A percentile compares a stretch with the other conserved stretches of the same genome.
Evolutionary conservation across 75 land plant species (phyloP).

Genomic region (Ceratopteris richardii): DNA sequence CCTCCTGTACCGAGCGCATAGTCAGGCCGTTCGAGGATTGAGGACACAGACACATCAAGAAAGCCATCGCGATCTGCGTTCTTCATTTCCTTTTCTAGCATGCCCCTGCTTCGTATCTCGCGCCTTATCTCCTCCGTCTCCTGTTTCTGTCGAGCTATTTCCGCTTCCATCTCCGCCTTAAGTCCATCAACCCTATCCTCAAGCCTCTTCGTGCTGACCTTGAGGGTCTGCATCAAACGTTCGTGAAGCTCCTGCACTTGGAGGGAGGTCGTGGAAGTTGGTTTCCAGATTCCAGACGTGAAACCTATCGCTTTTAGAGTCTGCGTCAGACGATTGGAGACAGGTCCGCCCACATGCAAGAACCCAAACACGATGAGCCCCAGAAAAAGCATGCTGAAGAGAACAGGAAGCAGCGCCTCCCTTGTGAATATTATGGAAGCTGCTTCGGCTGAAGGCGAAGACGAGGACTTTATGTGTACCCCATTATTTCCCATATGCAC

Average conservation of each 20-base stretch:
- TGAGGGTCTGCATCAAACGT: slow-evolving; percentile 17
- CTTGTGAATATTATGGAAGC: too few species aligned
- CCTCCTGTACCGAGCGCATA: slow-evolving; percentile 87
- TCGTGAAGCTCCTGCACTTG: not conserved
- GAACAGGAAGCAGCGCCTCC: too few species aligned
- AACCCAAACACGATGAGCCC: too few species aligned
- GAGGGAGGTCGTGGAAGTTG: not conserved
- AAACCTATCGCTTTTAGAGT: too few species aligned
- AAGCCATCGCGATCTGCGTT: slow-evolving; percentile 25
- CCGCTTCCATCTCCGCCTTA: slow-evolving; percentile 41
- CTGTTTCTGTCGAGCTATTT: slow-evolving; percentile 41
- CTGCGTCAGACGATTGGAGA: too few species aligned
- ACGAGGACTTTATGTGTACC: too few species aligned
- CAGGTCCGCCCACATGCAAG: too few species aligned
- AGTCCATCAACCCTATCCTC: slow-evolving; percentile 42
- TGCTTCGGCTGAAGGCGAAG: too few species aligned
- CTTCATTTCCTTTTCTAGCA: slow-evolving; percentile 25
- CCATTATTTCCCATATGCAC: too few species aligned
- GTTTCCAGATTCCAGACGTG: too few species aligned
- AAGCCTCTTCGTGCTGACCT: slow-evolving; percentile 52
- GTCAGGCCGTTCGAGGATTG: slow-evolving; percentile 47
- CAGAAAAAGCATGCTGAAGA: too few species aligned
- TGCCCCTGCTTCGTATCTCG: slow-evolving; percentile 22
- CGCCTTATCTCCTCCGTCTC: slow-evolving; percentile 32
- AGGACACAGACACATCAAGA: too few species aligned